These are phyloP conservation scores for Cryoendolithus antarcticus DNA, from an alignment of 2,329 filamentous ascomycete species.

Conservation along the genomic window DNA sequence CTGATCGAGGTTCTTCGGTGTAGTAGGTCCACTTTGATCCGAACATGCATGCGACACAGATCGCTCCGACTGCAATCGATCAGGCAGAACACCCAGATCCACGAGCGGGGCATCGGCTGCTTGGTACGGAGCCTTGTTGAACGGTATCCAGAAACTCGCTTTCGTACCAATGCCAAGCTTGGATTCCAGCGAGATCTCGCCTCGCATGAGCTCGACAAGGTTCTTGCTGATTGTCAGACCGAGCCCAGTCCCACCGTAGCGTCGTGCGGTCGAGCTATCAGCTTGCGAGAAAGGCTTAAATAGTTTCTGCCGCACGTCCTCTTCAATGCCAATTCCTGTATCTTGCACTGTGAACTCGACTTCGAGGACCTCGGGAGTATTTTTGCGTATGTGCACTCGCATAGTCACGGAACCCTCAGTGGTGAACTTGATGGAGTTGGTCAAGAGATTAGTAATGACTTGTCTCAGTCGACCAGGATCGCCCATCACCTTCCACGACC, in stretches of 20 bases:
- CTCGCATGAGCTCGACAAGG: slow-evolving; percentile 66
- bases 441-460: slow-evolving; percentile 68
- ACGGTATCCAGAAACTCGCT: slow-evolving; percentile 66
- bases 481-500: slow-evolving; percentile 64
- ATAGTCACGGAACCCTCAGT: slow-evolving; percentile 56
- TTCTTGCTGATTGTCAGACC: slow-evolving; percentile 75
- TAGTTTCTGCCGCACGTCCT: slow-evolving; percentile 58
- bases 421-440: slow-evolving; percentile 67
- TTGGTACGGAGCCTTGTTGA: slow-evolving; percentile 54
- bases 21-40: slow-evolving; percentile 40
- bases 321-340: slow-evolving; percentile 70
- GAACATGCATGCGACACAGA: slow-evolving; percentile 55
- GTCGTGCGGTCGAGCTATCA: slow-evolving; percentile 65
- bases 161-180: slow-evolving; percentile 55
- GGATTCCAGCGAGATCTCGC: slow-evolving; percentile 59
- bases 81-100: slow-evolving; percentile 52
- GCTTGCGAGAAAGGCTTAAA: slow-evolving; percentile 77
- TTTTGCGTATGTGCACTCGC: slow-evolving; percentile 49
- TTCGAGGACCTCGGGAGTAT: slow-evolving; percentile 51
- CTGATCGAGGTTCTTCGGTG: slow-evolving; percentile 2
- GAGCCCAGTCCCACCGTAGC: slow-evolving; percentile 66
- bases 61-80: slow-evolving; percentile 48
- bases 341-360: slow-evolving; percentile 64
- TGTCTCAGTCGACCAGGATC: slow-evolving; percentile 76
- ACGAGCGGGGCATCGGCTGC: slow-evolving; percentile 40